Evolutionary conservation across 176 grass and related monocot genomes (phyloP).

Genomic region (Tillandsia leiboldiana): DNA sequence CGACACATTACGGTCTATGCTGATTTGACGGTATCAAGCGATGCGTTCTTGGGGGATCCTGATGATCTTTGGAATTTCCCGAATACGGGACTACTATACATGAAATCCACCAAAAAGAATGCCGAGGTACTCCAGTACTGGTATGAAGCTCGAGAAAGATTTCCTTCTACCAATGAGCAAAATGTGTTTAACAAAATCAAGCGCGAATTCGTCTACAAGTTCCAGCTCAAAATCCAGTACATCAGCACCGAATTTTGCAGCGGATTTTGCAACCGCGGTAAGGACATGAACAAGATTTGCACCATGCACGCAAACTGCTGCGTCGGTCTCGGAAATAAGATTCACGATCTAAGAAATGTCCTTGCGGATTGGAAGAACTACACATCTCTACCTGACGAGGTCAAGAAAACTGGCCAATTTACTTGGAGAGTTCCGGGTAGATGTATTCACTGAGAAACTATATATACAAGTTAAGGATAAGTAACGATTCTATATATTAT

Average conservation of each 20-base stretch:
- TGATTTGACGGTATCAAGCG: neutral
- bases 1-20: slow-evolving; percentile 16
- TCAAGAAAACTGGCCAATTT: neutral
- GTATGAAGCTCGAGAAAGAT: neutral
- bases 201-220: neutral
- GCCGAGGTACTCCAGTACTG: neutral
- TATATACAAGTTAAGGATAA: neutral
- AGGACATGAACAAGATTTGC: slow-evolving; percentile 2
- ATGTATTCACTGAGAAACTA: neutral
- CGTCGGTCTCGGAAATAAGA: neutral
- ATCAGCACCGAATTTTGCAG: neutral
- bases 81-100: neutral
- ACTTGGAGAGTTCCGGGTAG: neutral
- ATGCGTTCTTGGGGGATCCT: neutral
- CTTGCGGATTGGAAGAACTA: neutral
- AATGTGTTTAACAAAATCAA: neutral
- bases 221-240: neutral
- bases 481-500: neutral
- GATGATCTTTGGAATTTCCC: neutral
- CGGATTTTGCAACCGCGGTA: neutral
- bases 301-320: slow-evolving; percentile 3
- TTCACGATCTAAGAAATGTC: neutral
- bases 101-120: neutral
- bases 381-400: neutral
- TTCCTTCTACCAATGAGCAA: neutral